These are phyloP conservation scores for Odontarrhena argentea DNA, from an alignment of 345 rosid genomes.

Conservation along the genomic window DNA sequence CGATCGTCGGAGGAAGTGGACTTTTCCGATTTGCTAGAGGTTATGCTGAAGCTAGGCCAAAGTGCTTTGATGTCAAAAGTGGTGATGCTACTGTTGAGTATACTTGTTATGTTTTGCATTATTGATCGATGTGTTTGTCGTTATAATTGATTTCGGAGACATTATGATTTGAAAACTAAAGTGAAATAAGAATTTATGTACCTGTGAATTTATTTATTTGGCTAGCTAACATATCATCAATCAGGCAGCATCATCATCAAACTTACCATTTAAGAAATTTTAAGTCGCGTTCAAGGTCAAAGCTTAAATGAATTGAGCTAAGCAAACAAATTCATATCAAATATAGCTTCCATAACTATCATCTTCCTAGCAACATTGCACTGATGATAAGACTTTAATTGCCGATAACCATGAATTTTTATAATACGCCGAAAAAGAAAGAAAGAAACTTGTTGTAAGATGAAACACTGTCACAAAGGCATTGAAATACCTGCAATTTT, in stretches of 20 bases:
- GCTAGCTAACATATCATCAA: too few relatives aligned
- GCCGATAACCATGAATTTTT: slow-evolving; percentile 1
- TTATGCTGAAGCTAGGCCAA: slow-evolving; percentile 58
- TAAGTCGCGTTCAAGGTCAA: too few relatives aligned
- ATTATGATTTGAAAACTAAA: too few relatives aligned
- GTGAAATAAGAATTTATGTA: not conserved
- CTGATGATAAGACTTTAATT: not conserved
- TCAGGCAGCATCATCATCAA: too few relatives aligned
- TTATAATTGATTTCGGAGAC: slow-evolving; percentile 7
- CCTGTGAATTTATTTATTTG: too few relatives aligned
- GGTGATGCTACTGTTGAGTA: slow-evolving; percentile 59
- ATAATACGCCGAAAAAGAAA: not conserved
- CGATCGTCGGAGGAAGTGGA: slow-evolving; percentile 77
- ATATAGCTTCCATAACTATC: not conserved
- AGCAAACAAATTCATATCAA: not conserved
- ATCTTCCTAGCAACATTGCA: not conserved
- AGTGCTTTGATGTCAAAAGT: slow-evolving; percentile 39
- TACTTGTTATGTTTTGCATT: slow-evolving; percentile 58
- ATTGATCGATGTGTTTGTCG: slow-evolving; percentile 38
- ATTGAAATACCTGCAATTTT: slow-evolving; percentile 36
- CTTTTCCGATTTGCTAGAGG: slow-evolving; percentile 79
- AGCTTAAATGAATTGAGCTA: too few relatives aligned
- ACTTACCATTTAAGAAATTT: too few relatives aligned
- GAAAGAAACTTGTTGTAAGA: slow-evolving; percentile 14
- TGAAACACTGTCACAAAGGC: slow-evolving; percentile 39